Evolutionary conservation across 345 rosid genomes (phyloP).

Genomic region (Hibiscus mutabilis): DNA sequence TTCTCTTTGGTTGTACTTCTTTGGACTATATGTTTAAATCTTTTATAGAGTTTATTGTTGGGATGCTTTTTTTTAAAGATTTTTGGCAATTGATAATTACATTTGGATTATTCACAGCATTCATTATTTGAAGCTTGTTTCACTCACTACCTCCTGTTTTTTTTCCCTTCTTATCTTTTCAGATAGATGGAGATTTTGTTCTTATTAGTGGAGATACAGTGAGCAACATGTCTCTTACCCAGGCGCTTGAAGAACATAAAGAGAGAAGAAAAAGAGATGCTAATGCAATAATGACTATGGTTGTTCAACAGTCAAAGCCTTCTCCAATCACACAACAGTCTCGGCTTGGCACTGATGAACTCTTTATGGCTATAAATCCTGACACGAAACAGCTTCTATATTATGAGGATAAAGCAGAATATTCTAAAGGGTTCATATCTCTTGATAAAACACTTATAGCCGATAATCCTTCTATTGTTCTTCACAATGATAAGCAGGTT

Average conservation of each 20-base stretch:
- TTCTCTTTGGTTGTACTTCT: neutral
- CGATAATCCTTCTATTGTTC: constrained; percentile 50
- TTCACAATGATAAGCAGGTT: constrained; percentile 82
- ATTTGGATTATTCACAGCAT: neutral
- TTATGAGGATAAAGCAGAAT: constrained; percentile 69
- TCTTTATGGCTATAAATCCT: constrained; percentile 89
- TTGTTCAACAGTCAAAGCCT: constrained; percentile 66
- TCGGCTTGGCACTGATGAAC: constrained; percentile 86
- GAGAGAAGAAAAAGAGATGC: constrained; percentile 82
- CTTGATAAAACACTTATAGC: constrained; percentile 68
- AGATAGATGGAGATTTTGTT: constrained; percentile 90
- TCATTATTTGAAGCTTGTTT: neutral
- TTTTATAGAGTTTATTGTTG: neutral
- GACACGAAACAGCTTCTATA: constrained; percentile 73
- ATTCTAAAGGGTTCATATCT: constrained; percentile 44
- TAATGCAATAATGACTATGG: constrained; percentile 96
- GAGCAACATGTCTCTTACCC: constrained; percentile 81
- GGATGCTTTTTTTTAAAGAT: neutral
- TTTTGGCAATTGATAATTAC: neutral
- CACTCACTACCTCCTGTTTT: neutral
- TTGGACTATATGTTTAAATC: neutral
- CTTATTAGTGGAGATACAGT: constrained; percentile 93
- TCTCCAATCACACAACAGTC: constrained; percentile 67
- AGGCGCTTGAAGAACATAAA: constrained; percentile 72
- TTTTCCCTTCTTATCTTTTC: constrained; percentile 21